Evolutionary conservation across 2,329 filamentous ascomycete genomes (phyloP), one percentile per base, ranked within the genome.

Genomic region (Fragosphaeria purpurea): DNA sequence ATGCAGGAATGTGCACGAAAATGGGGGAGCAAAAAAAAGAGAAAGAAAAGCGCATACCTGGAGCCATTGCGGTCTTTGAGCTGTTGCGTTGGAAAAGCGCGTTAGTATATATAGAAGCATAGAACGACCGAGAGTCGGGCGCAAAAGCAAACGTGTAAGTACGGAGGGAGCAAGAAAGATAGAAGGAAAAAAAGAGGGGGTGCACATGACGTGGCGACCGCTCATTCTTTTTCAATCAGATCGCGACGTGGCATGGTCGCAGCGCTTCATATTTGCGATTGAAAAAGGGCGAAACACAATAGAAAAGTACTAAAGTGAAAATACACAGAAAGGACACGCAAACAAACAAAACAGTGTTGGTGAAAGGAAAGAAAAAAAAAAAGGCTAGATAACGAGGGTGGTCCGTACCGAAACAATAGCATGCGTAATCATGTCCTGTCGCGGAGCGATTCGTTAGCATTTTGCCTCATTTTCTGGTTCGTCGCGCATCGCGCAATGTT

Each of bases 41-140:
- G 7, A 47, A 46, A 46, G 9, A 53, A 40, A 45, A 44, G 34
- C 38, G 49, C 59, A 56, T 62, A 72, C 70, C 70, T 79, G 30
- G 77, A 80, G 54, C 77, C 77, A 61, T 80, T 80, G 62, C 77
- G 75, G 56, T 80, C 77, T 68, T 81, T 81, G 59, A 81, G 76
- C 77, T 81, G 57, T 49, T 35, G 32, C n/a, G 5, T 2, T 44
- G 40, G 8, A 31, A 61, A 61, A 31, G 13, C 47, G 34, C 38
- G 7, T 56, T 40, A 55, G 52, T 43, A 46, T 13, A 43, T n/a
- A 4, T 4, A 22, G 2, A 22, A 22, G 22, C 22, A 22, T 22
- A 22, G 12, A n/a, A 4, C 31, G 10, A 22, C 10, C 30, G 11
- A 37, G 4, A 37, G 35, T 37, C 22, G 22, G 22, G 22, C 22